Conservation (phyloP, 2,329 filamentous ascomycete species). For the Ceratocystis cubensis region DNA sequence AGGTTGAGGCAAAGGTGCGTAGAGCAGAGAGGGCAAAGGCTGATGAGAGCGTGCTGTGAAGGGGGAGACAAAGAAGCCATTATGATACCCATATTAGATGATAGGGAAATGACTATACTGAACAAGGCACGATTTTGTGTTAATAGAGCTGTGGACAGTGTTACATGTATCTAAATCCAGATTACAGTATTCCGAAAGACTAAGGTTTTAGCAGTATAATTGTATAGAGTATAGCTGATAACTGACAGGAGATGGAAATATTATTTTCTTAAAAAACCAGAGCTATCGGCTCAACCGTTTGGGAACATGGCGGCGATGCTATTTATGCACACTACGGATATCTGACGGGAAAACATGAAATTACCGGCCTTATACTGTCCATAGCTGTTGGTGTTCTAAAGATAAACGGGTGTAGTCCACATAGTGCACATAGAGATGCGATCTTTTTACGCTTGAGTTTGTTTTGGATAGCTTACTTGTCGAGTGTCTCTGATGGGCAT, state of each 20-base stretch:
- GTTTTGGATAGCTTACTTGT: too few species aligned
- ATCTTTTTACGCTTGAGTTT: background rate
- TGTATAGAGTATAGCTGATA: too few species aligned
- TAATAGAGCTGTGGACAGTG: background rate
- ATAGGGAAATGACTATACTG: background rate
- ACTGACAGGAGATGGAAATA: too few species aligned
- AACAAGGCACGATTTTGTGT: background rate
- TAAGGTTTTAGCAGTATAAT: too few species aligned
- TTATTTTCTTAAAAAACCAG: too few species aligned
- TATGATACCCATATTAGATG: background rate
- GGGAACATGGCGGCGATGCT: too few species aligned
- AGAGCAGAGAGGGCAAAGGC: slow-evolving; percentile 49
- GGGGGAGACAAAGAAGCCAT: background rate
- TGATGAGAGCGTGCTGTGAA: slow-evolving; percentile 33
- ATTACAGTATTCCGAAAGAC: too few species aligned
- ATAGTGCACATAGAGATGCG: background rate
- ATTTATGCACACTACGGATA: too few species aligned
- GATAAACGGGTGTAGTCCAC: background rate
- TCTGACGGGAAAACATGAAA: background rate
- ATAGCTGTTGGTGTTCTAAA: background rate
- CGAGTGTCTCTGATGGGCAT: too few species aligned
- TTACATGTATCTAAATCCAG: too few species aligned
- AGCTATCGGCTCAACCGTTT: too few species aligned
- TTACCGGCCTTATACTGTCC: background rate
- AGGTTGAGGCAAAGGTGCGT: slow-evolving; percentile 52